A percentile compares a stretch with the other conserved stretches of the same genome.
These are phyloP conservation scores for Rosa persica DNA, from an alignment of 306 rosid genomes.

Conservation along the genomic window DNA sequence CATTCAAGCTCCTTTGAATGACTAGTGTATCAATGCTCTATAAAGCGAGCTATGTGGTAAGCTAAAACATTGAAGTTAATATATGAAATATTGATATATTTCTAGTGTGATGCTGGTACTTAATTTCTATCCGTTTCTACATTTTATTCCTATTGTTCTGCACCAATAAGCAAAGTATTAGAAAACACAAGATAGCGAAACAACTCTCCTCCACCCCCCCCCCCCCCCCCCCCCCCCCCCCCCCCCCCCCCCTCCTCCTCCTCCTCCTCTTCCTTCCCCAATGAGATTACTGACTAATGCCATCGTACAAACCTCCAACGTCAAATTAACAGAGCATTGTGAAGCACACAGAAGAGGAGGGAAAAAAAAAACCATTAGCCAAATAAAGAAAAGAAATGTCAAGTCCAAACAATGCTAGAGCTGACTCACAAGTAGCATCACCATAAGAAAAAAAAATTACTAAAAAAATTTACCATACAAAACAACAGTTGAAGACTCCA, in stretches of 20 bases:
- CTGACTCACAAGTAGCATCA: neutral
- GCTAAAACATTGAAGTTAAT: neutral
- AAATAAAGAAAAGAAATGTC: neutral
- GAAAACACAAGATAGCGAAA: neutral
- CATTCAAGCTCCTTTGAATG: neutral
- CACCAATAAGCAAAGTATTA: neutral
- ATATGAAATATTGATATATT: neutral
- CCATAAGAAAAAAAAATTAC: neutral
- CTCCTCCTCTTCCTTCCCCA: no score
- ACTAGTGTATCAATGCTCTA: neutral
- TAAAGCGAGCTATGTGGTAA: neutral
- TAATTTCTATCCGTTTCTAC: neutral
- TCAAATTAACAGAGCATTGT: neutral
- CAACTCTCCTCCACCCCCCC: no score
- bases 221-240: no score
- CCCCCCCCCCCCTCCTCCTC: no score
- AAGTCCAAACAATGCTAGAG: neutral
- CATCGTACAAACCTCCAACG: neutral
- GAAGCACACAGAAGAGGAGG: neutral
- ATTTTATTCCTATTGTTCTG: neutral
- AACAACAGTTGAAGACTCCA: neutral
- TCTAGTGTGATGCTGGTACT: neutral
- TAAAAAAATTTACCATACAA: neutral
- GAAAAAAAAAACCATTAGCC: neutral
- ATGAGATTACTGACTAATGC: no score